Evolutionary conservation across 345 rosid genomes (phyloP).

Genomic region (Nephelium lappaceum): DNA sequence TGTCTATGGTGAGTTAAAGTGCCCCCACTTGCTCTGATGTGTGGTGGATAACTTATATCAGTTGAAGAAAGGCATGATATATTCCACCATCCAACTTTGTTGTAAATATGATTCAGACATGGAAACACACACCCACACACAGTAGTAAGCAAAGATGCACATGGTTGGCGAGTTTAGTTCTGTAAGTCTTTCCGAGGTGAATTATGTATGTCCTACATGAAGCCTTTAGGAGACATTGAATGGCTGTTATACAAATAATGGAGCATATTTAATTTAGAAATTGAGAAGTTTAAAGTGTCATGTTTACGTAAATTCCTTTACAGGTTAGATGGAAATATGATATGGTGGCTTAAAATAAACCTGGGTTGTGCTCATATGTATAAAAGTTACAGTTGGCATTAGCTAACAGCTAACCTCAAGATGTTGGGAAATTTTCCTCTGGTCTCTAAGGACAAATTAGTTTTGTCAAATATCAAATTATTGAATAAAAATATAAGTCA

Average conservation of each 20-base stretch:
- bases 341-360: not conserved
- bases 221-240: not conserved
- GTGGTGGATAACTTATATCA: not conserved
- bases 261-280: not conserved
- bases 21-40: not conserved
- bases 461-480: not conserved
- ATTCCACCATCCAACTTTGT: not conserved
- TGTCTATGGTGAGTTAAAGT: constrained; percentile 72
- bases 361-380: not conserved
- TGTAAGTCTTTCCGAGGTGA: not conserved
- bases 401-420: not conserved
- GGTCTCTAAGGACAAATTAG: not conserved
- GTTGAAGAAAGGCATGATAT: not conserved
- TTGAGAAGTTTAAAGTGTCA: not conserved
- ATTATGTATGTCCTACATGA: not conserved
- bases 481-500: not conserved
- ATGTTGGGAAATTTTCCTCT: not conserved
- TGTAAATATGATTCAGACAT: not conserved
- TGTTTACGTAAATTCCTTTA: not conserved
- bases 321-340: constrained; percentile 6
- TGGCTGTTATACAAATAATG: not conserved
- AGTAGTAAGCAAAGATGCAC: not conserved
- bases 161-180: constrained; percentile 11
- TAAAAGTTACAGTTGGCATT: not conserved
- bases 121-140: not conserved